Evolutionary conservation across 495 filamentous ascomycete species (phyloP).

Genomic region (Hypoxylon lienhwacheense): DNA sequence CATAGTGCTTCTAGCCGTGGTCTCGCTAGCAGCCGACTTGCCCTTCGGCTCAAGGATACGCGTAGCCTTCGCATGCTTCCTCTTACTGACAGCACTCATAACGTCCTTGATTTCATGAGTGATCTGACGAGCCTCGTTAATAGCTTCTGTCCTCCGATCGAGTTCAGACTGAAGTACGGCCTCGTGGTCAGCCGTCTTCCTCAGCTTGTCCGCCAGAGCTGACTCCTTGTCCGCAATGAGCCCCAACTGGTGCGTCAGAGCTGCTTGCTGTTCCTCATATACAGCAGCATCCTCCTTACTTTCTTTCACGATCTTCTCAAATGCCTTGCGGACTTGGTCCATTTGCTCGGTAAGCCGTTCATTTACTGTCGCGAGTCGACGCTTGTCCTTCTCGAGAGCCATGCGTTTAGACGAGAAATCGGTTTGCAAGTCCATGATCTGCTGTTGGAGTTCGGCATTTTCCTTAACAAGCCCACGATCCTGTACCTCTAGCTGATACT

Average conservation of each 20-base stretch:
- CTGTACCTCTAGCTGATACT: conserved; percentile 23
- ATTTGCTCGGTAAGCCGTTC: conserved; percentile 42
- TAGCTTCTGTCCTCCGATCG: conserved; percentile 18
- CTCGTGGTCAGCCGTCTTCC: conserved; percentile 33
- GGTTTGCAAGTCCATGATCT: conserved; percentile 14
- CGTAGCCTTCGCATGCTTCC: conserved; percentile 42
- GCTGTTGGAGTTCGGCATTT: conserved; percentile 28
- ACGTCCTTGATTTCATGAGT: conserved; percentile 41
- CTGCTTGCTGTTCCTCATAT: conserved; percentile 19
- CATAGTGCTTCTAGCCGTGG: conserved; percentile 37
- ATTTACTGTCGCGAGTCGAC: conserved; percentile 12
- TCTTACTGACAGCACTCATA: conserved; percentile 36
- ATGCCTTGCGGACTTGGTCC: conserved; percentile 41
- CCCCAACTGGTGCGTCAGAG: conserved; percentile 25
- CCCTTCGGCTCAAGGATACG: conserved; percentile 43
- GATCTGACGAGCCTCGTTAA: conserved; percentile 30
- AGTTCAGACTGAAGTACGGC: conserved; percentile 34
- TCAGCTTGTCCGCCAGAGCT: conserved; percentile 39
- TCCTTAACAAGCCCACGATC: conserved; percentile 20
- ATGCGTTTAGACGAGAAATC: conserved; percentile 13
- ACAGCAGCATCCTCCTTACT: conserved; percentile 17
- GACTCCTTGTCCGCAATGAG: conserved; percentile 40
- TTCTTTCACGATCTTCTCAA: conserved; percentile 26
- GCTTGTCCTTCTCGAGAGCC: conserved; percentile 21
- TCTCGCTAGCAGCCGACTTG: conserved; percentile 31